These are phyloP conservation scores for Fennellomyces sp. DNA, from an alignment of 371 early-diverging fungal species.

Conservation along the genomic window DNA sequence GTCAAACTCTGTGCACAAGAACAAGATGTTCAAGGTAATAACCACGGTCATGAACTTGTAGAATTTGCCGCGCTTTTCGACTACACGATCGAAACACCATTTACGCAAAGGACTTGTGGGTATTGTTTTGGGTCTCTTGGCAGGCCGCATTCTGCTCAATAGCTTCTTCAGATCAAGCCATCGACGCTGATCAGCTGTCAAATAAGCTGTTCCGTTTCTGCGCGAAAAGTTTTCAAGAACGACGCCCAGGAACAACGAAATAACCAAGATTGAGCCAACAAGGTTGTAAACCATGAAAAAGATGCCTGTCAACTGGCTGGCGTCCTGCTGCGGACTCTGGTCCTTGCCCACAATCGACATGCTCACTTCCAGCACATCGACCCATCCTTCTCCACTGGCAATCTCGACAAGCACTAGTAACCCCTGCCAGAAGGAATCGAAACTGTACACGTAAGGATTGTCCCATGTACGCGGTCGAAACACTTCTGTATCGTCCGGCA, in stretches of 20 bases:
- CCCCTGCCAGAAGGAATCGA: constrained; percentile 65
- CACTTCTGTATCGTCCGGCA: constrained; percentile 34
- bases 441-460: constrained; percentile 69
- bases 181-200: constrained; percentile 70
- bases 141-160: constrained; percentile 61
- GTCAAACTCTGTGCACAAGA: constrained; percentile 57
- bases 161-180: constrained; percentile 75
- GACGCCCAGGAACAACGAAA: constrained; percentile 71
- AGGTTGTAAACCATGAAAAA: constrained; percentile 71
- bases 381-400: constrained; percentile 76
- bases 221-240: constrained; percentile 70
- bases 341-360: constrained; percentile 62
- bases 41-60: constrained; percentile 51
- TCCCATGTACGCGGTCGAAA: constrained; percentile 66
- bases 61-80: constrained; percentile 57
- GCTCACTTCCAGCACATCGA: constrained; percentile 61
- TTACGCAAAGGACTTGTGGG: constrained; percentile 42
- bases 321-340: constrained; percentile 43
- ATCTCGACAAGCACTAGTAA: constrained; percentile 68
- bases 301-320: constrained; percentile 56
- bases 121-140: constrained; percentile 48
- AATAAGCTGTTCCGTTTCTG: constrained; percentile 65
- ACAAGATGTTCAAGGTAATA: constrained; percentile 54
- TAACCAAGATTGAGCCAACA: constrained; percentile 65
- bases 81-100: constrained; percentile 48